Percentiles rank a stretch among this genome's conserved stretches.
Conservation (phyloP, 352 stramenopile species). For the Pythium plurisporium region DNA sequence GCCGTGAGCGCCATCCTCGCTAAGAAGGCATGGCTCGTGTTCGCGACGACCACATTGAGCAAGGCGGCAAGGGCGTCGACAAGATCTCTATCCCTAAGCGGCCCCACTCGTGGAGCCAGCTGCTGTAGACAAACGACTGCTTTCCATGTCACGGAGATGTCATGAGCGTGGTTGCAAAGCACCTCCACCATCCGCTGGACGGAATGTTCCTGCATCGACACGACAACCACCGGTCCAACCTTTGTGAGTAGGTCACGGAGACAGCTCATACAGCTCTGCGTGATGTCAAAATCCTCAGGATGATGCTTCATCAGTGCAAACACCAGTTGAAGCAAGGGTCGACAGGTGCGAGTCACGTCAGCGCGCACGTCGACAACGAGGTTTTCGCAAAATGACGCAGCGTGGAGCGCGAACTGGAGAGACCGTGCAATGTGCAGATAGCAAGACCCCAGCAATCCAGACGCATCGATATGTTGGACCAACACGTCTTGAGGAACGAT, state of each 20-base stretch:
- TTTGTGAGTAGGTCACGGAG: conserved; percentile 9
- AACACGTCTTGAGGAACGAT: not conserved
- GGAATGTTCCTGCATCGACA: not conserved
- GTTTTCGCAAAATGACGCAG: conserved; percentile 18
- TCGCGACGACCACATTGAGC: conserved; percentile 1
- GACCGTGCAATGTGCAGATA: conserved; percentile 7
- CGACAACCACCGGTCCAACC: not conserved
- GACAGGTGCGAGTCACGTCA: not conserved
- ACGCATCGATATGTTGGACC: not conserved
- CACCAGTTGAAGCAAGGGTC: conserved; percentile 4
- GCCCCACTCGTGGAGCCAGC: not conserved
- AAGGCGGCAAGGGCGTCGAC: not conserved
- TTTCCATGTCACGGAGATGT: conserved; percentile 10
- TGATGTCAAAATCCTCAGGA: conserved; percentile 22
- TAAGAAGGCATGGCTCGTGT: conserved; percentile 17
- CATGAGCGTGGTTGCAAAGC: conserved; percentile 10
- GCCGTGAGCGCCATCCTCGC: not conserved
- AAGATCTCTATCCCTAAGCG: not conserved
- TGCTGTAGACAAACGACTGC: conserved; percentile 1
- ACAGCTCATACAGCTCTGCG: conserved; percentile 10
- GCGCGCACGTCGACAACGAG: conserved; percentile 5
- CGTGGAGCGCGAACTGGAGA: conserved; percentile 16
- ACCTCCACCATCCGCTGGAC: conserved; percentile 1
- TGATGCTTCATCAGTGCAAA: conserved; percentile 10
- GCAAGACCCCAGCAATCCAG: conserved; percentile 8